Evolutionary conservation across 2,329 filamentous ascomycete species (phyloP).

Genomic region (Neofusicoccum sp.): DNA sequence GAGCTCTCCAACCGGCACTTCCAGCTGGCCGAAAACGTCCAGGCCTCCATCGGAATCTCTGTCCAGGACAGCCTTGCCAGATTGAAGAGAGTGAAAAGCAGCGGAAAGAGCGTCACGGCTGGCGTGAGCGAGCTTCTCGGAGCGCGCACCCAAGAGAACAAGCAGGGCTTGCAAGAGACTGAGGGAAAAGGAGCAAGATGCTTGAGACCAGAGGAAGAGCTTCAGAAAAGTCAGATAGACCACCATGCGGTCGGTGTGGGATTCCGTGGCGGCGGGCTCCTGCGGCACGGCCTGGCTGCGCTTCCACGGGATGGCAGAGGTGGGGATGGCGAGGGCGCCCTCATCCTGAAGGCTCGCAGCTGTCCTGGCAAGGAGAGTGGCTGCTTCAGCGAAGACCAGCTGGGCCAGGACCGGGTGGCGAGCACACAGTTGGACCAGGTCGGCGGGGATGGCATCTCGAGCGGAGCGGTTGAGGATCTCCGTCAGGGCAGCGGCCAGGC

Average conservation of each 20-base stretch:
- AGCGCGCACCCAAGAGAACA: conserved; percentile 9
- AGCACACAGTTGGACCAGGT: background rate
- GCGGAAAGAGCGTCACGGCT: conserved; percentile 9
- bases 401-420: conserved; percentile 14
- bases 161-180: conserved; percentile 5
- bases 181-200: background rate
- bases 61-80: background rate
- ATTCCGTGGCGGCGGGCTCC: background rate
- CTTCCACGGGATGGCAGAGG: background rate
- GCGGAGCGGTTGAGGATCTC: conserved; percentile 4
- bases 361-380: background rate
- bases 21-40: background rate
- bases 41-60: background rate
- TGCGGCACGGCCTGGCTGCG: background rate
- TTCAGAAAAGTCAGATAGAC: conserved; percentile 30
- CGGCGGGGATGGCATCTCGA: background rate
- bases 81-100: conserved; percentile 1
- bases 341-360: background rate
- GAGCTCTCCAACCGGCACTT: background rate
- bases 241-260: background rate
- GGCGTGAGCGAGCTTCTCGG: background rate
- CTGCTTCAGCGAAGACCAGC: background rate
- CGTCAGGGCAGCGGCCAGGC: conserved; percentile 7
- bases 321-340: background rate
- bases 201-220: conserved; percentile 30